Conservation (phyloP, 1,284 basidiomycete species). For the Papiliotrema fonsecae region DNA sequence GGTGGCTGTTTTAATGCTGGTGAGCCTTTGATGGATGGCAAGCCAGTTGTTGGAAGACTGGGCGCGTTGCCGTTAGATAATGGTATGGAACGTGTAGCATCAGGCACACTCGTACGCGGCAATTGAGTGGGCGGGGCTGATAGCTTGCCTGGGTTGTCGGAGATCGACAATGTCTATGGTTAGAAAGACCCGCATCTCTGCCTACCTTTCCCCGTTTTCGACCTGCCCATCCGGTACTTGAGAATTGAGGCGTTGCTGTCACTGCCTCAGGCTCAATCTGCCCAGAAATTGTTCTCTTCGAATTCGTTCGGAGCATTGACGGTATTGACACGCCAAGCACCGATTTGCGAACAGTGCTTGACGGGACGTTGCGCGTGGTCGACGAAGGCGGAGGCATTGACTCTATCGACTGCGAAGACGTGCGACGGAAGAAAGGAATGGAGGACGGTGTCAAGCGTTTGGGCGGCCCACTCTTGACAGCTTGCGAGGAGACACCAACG, state of each 20-base stretch:
- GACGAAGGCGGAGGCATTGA: slow-evolving; percentile 13
- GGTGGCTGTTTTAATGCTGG: slow-evolving; percentile 66
- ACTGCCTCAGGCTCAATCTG: slow-evolving; percentile 15
- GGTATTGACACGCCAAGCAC: slow-evolving; percentile 61
- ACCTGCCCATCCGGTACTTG: slow-evolving; percentile 70
- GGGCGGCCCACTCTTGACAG: slow-evolving; percentile 29
- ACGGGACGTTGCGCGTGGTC: slow-evolving; percentile 12
- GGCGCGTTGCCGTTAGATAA: too few species aligned
- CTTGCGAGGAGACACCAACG: slow-evolving; percentile 13
- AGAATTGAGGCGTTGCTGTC: slow-evolving; percentile 50
- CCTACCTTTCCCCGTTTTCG: slow-evolving; percentile 85
- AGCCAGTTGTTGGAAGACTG: slow-evolving; percentile 59
- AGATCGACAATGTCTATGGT: slow-evolving; percentile 73
- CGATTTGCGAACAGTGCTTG: slow-evolving; percentile 35
- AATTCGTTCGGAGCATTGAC: slow-evolving; percentile 73
- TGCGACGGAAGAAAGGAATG: slow-evolving; percentile 91
- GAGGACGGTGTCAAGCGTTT: slow-evolving; percentile 81
- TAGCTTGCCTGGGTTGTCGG: slow-evolving; percentile 40
- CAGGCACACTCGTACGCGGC: neutral
- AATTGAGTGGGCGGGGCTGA: slow-evolving; percentile 9
- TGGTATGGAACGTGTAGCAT: slow-evolving; percentile 2
- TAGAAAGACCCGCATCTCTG: slow-evolving; percentile 5
- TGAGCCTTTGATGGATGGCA: slow-evolving; percentile 85
- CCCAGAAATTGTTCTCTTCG: slow-evolving; percentile 57
- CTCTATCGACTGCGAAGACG: slow-evolving; percentile 75